phyloP scores from a whole-genome alignment of 441 rosid genomes.

The Capsella rubella region DNA sequence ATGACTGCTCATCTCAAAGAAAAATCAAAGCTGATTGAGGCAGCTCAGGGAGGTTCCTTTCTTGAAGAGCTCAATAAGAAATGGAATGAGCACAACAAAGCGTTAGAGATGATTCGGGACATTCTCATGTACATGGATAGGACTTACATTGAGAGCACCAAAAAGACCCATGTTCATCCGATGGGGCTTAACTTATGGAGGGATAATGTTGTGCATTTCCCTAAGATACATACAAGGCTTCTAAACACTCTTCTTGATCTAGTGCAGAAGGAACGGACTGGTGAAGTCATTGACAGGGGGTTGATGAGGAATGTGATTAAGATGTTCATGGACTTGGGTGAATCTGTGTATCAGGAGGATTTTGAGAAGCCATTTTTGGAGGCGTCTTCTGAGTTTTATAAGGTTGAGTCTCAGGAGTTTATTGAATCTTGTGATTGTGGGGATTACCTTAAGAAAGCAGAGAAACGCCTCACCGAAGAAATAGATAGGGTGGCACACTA shows the following conservation, averaged over 20 bases:
- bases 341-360: conserved; percentile 88
- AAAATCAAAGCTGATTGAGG: conserved; percentile 80
- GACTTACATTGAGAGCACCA: conserved; percentile 78
- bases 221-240: conserved; percentile 79
- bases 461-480: conserved; percentile 88
- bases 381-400: conserved; percentile 88
- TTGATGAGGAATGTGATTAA: conserved; percentile 83
- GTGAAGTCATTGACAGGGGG: conserved; percentile 91
- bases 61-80: conserved; percentile 91
- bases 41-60: conserved; percentile 89
- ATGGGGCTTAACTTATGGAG: conserved; percentile 94
- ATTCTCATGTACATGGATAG: conserved; percentile 99
- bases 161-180: conserved; percentile 86
- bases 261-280: conserved; percentile 79
- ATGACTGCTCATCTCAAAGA: conserved; percentile 89
- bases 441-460: conserved; percentile 89
- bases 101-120: conserved; percentile 93
- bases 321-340: conserved; percentile 97
- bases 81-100: conserved; percentile 97
- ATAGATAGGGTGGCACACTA: conserved; percentile 90
- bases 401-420: conserved; percentile 86
- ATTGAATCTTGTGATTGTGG: conserved; percentile 94
- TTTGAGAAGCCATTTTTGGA: conserved; percentile 95
- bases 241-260: conserved; percentile 84
- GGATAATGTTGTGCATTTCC: conserved; percentile 76